Conservation (phyloP, 345 rosid species). For the Populus tremula region DNA sequence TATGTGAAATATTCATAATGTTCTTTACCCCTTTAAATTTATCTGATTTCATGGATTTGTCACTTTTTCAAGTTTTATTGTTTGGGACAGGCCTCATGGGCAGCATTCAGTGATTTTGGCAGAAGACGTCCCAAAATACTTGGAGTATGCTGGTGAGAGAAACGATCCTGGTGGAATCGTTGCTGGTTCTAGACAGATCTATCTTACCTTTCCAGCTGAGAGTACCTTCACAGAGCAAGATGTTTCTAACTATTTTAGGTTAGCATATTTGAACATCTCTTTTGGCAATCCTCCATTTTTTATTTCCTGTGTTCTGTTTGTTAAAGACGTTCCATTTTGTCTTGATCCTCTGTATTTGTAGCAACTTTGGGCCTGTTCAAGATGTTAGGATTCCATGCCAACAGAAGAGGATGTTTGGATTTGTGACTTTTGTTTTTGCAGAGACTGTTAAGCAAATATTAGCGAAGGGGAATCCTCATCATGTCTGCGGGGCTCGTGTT, state of each 20-base stretch:
- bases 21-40: neutral
- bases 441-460: conserved; percentile 73
- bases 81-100: conserved; percentile 76
- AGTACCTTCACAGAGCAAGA: conserved; percentile 81
- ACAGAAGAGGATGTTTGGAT: conserved; percentile 91
- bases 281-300: neutral
- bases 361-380: conserved; percentile 82
- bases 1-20: neutral
- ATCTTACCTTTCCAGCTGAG: conserved; percentile 93
- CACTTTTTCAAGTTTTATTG: neutral
- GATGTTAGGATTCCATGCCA: conserved; percentile 98
- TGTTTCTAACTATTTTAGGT: conserved; percentile 80
- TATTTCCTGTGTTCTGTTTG: neutral
- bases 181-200: conserved; percentile 78
- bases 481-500: conserved; percentile 86
- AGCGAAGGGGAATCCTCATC: conserved; percentile 92
- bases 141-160: conserved; percentile 51
- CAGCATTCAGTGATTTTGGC: conserved; percentile 86
- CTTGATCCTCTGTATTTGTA: conserved; percentile 20
- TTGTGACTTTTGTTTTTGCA: conserved; percentile 67
- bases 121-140: conserved; percentile 70
- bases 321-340: neutral
- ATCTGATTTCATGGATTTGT: neutral
- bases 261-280: neutral
- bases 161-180: conserved; percentile 56